A percentile compares a stretch with the other conserved stretches of the same genome.
phyloP scores from a whole-genome alignment of 495 filamentous ascomycete species.

The Podospora anserina region DNA sequence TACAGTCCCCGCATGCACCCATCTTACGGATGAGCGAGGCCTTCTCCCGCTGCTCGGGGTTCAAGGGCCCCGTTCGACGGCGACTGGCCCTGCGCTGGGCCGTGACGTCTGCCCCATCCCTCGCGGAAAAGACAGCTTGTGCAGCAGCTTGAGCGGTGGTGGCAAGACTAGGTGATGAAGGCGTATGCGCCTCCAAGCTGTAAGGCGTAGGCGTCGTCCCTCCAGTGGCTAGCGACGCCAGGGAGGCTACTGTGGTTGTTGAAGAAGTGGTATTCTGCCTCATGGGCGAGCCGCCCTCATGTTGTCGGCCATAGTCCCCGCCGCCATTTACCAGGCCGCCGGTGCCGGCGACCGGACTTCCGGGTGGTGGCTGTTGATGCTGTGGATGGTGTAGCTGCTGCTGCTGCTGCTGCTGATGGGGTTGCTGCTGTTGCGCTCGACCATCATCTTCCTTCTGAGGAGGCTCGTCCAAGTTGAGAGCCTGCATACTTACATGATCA shows the following conservation, averaged over 20 bases:
- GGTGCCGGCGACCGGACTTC: neutral
- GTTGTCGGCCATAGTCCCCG: slow-evolving; percentile 33
- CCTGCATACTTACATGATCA: slow-evolving; percentile 7
- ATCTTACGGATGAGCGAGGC: slow-evolving; percentile 50
- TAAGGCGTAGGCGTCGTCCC: slow-evolving; percentile 44
- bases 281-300: slow-evolving; percentile 37
- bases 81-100: slow-evolving; percentile 45
- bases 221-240: slow-evolving; percentile 36
- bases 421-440: slow-evolving; percentile 10
- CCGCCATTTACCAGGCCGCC: neutral
- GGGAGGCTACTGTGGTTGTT: slow-evolving; percentile 37
- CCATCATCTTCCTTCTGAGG: slow-evolving; percentile 1
- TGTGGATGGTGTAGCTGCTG: slow-evolving; percentile 16
- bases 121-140: slow-evolving; percentile 48
- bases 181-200: slow-evolving; percentile 39
- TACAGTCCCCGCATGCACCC: slow-evolving; percentile 48
- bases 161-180: slow-evolving; percentile 33
- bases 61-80: slow-evolving; percentile 47
- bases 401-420: slow-evolving; percentile 26
- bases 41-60: slow-evolving; percentile 44
- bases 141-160: slow-evolving; percentile 7
- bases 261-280: slow-evolving; percentile 50
- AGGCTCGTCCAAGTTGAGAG: neutral
- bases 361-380: slow-evolving; percentile 22
- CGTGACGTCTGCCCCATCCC: slow-evolving; percentile 45